A percentile compares a stretch with the other conserved stretches of the same genome.
These are phyloP conservation scores for Mycena venus DNA, from an alignment of 768 basidiomycete species.

Conservation along the genomic window DNA sequence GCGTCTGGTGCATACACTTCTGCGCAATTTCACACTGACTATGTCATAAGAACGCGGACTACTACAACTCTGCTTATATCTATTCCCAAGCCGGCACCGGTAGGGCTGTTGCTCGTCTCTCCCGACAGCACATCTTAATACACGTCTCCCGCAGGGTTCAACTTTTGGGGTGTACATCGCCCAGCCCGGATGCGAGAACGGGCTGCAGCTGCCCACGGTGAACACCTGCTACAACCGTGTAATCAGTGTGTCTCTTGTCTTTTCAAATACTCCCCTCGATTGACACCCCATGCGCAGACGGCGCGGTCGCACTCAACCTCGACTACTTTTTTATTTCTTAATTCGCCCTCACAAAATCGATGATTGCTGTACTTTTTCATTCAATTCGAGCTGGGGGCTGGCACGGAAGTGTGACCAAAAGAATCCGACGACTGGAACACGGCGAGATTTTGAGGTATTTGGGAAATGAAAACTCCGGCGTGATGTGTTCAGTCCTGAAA, in stretches of 20 bases:
- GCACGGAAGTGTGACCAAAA: too few species aligned
- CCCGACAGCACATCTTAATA: background rate
- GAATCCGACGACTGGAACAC: background rate
- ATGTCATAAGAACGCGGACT: background rate
- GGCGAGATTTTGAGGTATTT: conserved; percentile 9
- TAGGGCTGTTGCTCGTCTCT: background rate
- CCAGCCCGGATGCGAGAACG: too few species aligned
- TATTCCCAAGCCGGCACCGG: conserved; percentile 3
- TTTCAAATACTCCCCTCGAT: conserved; percentile 7
- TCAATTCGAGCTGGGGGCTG: background rate
- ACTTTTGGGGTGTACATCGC: too few species aligned
- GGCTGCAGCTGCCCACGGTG: conserved; percentile 1
- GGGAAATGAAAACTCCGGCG: too few species aligned
- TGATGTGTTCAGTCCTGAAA: too few species aligned
- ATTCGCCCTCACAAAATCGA: background rate
- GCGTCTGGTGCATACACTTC: background rate
- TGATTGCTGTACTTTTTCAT: conserved; percentile 1
- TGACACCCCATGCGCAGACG: background rate
- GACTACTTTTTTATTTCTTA: conserved; percentile 6
- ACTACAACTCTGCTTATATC: conserved; percentile 1
- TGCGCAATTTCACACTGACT: conserved; percentile 1
- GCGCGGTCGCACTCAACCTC: conserved; percentile 2
- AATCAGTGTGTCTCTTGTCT: too few species aligned
- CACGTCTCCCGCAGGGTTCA: conserved; percentile 1
- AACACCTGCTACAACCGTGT: conserved; percentile 8